These are phyloP conservation scores for Hibiscus tridactylites DNA, from an alignment of 345 rosid genomes.

Conservation along the genomic window DNA sequence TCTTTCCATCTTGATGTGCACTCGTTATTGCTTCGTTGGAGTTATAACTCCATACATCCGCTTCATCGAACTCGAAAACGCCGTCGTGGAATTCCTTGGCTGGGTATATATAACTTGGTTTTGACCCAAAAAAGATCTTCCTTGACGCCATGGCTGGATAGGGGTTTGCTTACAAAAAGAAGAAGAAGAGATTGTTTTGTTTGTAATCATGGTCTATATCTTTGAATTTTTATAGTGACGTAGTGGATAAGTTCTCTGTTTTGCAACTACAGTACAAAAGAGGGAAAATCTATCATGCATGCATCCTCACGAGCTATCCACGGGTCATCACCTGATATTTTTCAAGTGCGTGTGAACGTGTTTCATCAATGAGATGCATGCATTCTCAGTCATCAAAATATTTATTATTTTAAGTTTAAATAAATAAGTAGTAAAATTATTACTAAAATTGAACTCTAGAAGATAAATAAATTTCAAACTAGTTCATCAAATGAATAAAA, in stretches of 20 bases:
- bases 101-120: slow-evolving; percentile 38
- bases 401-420: too few species aligned
- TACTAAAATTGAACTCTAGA: too few species aligned
- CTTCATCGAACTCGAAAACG: slow-evolving; percentile 54
- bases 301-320: neutral
- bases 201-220: neutral
- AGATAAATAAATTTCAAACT: too few species aligned
- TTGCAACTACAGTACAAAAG: neutral
- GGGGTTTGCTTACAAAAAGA: neutral
- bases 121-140: slow-evolving; percentile 26
- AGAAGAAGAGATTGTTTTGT: neutral
- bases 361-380: too few species aligned
- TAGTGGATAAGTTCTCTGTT: slow-evolving; percentile 29
- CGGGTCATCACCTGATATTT: neutral
- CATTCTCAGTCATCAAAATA: too few species aligned
- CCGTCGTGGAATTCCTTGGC: slow-evolving; percentile 16
- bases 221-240: slow-evolving; percentile 20
- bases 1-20: slow-evolving; percentile 21
- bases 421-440: too few species aligned
- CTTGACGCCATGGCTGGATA: slow-evolving; percentile 37
- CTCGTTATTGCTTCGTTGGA: slow-evolving; percentile 9
- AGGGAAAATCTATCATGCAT: neutral
- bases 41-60: slow-evolving; percentile 29
- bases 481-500: too few species aligned
- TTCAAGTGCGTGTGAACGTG: neutral